Percentiles rank a stretch among this genome's conserved stretches.
phyloP scores from a whole-genome alignment of 345 rosid genomes.

The Murraya paniculata region DNA sequence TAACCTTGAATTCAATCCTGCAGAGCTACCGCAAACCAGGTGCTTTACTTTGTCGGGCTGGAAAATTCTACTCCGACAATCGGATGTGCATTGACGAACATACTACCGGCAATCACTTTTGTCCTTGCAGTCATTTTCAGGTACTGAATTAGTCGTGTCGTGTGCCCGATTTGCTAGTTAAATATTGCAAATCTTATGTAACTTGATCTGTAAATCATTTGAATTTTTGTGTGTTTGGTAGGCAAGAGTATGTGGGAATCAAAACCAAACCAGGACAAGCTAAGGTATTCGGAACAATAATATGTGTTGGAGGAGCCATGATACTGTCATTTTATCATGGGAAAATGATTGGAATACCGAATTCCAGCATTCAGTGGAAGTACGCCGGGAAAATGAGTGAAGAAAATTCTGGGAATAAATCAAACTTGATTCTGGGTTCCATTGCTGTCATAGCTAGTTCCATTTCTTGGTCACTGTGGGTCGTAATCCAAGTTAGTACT shows the following conservation, averaged over 20 bases:
- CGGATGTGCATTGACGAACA: slow-evolving; percentile 80
- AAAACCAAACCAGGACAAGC: slow-evolving; percentile 69
- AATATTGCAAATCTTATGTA: background rate
- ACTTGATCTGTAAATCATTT: background rate
- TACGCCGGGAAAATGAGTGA: slow-evolving; percentile 45
- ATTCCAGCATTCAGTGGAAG: slow-evolving; percentile 73
- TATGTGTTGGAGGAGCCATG: slow-evolving; percentile 94
- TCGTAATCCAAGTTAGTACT: slow-evolving; percentile 67
- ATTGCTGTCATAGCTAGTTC: slow-evolving; percentile 55
- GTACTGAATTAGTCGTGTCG: slow-evolving; percentile 17
- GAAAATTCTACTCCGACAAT: slow-evolving; percentile 68
- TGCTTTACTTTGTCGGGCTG: slow-evolving; percentile 77
- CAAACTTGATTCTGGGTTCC: slow-evolving; percentile 61
- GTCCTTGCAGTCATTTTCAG: slow-evolving; percentile 73
- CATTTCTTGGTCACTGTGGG: slow-evolving; percentile 71
- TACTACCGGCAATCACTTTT: slow-evolving; percentile 79
- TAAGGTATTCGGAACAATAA: slow-evolving; percentile 65
- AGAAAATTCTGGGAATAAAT: slow-evolving; percentile 17
- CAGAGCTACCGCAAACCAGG: slow-evolving; percentile 77
- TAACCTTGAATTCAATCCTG: background rate
- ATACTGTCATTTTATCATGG: slow-evolving; percentile 88
- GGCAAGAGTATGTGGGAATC: slow-evolving; percentile 72
- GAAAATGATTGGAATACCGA: slow-evolving; percentile 43
- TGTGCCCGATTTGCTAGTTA: too few species aligned
- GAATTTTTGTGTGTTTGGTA: slow-evolving; percentile 14